A percentile compares a stretch with the other conserved stretches of the same genome.
phyloP scores from a whole-genome alignment of 306 rosid species.

The Psophocarpus tetragonolobus region DNA sequence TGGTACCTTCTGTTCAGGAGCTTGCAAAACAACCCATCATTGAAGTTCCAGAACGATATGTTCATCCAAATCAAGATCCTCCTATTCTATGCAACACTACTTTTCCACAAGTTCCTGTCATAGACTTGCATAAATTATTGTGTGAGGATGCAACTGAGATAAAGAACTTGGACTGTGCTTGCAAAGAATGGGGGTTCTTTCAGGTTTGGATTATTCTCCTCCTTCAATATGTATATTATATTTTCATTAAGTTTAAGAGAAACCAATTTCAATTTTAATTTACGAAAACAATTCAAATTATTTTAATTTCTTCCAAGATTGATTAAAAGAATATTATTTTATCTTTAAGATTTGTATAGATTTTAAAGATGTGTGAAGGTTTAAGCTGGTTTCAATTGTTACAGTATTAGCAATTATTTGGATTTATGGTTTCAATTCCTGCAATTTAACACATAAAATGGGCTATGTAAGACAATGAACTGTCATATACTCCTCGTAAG shows the following conservation, averaged over 20 bases:
- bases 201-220: background rate
- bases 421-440: background rate
- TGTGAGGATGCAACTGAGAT: slow-evolving; percentile 21
- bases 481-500: no score
- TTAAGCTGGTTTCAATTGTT: background rate
- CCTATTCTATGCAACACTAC: background rate
- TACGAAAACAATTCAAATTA: no score
- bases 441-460: no score
- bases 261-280: background rate
- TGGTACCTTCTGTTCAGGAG: slow-evolving; percentile 30
- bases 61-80: slow-evolving; percentile 38
- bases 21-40: background rate
- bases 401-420: background rate
- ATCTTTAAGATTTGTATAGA: no score
- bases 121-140: slow-evolving; percentile 43
- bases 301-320: no score
- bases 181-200: slow-evolving; percentile 35
- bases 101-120: slow-evolving; percentile 41
- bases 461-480: no score
- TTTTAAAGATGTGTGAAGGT: background rate
- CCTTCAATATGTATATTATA: background rate
- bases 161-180: background rate
- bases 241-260: background rate
- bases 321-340: no score
- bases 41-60: slow-evolving; percentile 42